Base-by-base conservation (phyloP, 495 filamentous ascomycete genomes). In the Trichoderma orchidacearum region DNA sequence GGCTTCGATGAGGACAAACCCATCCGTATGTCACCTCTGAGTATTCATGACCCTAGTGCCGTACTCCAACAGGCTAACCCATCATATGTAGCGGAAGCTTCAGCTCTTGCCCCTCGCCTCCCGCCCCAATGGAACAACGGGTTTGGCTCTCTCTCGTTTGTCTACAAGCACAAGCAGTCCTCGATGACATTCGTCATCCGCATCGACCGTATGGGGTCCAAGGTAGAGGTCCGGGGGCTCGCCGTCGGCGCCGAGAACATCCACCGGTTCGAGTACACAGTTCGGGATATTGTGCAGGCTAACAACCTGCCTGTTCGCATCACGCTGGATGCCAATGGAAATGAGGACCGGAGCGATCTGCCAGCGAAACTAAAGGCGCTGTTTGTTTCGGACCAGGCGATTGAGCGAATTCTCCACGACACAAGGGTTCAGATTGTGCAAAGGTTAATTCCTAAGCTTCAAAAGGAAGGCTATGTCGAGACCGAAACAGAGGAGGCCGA, bases 141-240 rank as follows among this genome's bases (percentile, higher is more conserved):
- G 21, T 78, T 77, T 58, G 75, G 73, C 60, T 80, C 78, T 11
- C 86, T 85, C 68, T 78, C 85, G 51, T 94, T 98, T 69, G 82
- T 92, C 54, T 98, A 97, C 72, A 80, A 84, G 2, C 94, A 96
- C 63, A 70, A 80, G n/a, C 89, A 96, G 66, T 94, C 90, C 0
- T 81, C 90, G 13, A 87, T 93, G 75, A 77, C 85, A 59, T 97
- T 85, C 64, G 73, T 96, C 11, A 63, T 97, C 53, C 90, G 89
- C 65, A 69, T 92, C 60, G 86, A 83, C 70, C 83, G 92, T 13
- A 75, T 97, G 41, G 90, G 90, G 52, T 76, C 77, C 62, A 95
- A 94, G 66, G 85, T 85, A 21, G 85, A 96, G 50, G 75, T 96
- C 54, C 81, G 87, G 63, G 93, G 82, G 12, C 70, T 96, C 30